phyloP scores from a whole-genome alignment of 1,139 yeast species.

The Zygosaccharomyces pseudobailii region DNA sequence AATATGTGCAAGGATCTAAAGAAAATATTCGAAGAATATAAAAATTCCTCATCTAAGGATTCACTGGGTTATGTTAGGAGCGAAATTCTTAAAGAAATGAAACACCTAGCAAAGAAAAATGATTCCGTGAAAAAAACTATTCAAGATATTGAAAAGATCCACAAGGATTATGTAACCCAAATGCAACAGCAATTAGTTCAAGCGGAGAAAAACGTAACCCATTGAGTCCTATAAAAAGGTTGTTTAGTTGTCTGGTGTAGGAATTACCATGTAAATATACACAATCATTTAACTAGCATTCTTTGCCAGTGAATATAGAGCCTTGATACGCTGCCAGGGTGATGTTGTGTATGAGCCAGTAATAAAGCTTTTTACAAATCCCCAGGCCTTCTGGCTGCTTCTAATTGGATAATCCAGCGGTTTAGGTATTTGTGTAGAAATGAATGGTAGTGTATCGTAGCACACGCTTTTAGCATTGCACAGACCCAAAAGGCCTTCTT shows the following conservation, averaged over 20 bases:
- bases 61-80: constrained; percentile 63
- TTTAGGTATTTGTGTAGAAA: constrained; percentile 78
- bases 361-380: constrained; percentile 73
- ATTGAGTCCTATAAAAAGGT: constrained; percentile 4
- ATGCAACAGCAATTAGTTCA: constrained; percentile 54
- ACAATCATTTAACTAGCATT: constrained; percentile 25
- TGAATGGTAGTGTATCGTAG: constrained; percentile 71
- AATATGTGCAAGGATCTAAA: constrained; percentile 58
- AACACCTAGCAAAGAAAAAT: constrained; percentile 49
- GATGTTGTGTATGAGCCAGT: constrained; percentile 80
- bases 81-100: constrained; percentile 54
- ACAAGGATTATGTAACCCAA: constrained; percentile 57
- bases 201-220: constrained; percentile 48
- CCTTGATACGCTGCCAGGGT: constrained; percentile 59
- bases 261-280: not conserved
- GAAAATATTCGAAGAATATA: constrained; percentile 57
- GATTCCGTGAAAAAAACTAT: constrained; percentile 52
- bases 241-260: not conserved
- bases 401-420: constrained; percentile 88
- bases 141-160: constrained; percentile 60
- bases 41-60: constrained; percentile 47
- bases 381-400: constrained; percentile 81
- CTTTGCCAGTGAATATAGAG: constrained; percentile 47
- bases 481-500: constrained; percentile 86
- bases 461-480: constrained; percentile 84